Evolutionary conservation across 169 alveolate species (phyloP).

Genomic region (Pseudocohnilembus persalinus): DNA sequence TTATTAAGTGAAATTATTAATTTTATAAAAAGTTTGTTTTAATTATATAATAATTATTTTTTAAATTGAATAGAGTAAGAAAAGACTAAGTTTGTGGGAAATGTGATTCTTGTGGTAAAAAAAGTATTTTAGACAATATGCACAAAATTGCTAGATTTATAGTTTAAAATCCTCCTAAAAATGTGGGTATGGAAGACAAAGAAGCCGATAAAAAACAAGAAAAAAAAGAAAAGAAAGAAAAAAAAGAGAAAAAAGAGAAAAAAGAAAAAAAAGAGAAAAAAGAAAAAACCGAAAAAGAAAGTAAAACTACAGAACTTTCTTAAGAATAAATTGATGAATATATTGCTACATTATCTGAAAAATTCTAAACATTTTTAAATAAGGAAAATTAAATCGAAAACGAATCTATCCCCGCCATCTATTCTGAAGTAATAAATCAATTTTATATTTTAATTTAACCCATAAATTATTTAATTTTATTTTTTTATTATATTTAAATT

Average conservation of each 20-base stretch:
- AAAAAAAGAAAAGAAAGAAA: slow-evolving; percentile 24
- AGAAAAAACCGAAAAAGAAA: slow-evolving; percentile 36
- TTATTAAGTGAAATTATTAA: too few species aligned
- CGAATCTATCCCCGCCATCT: neutral
- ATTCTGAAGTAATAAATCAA: slow-evolving; percentile 31
- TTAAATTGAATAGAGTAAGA: slow-evolving; percentile 74
- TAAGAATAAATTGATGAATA: slow-evolving; percentile 34
- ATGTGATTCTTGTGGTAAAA: slow-evolving; percentile 98
- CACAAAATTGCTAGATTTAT: slow-evolving; percentile 97
- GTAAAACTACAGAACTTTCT: slow-evolving; percentile 38
- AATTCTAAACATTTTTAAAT: slow-evolving; percentile 20
- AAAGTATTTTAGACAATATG: slow-evolving; percentile 91
- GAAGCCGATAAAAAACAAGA: slow-evolving; percentile 25
- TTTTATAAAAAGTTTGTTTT: too few species aligned
- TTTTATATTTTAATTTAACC: neutral
- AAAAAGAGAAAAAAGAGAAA: slow-evolving; percentile 23
- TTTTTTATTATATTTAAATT: too few species aligned
- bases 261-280: slow-evolving; percentile 45
- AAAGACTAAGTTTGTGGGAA: slow-evolving; percentile 86
- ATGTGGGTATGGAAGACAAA: too few species aligned
- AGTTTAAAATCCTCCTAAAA: slow-evolving; percentile 93
- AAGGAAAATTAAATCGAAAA: neutral
- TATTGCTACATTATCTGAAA: slow-evolving; percentile 36
- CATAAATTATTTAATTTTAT: too few species aligned
- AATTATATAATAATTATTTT: too few species aligned